Conservation (phyloP, 352 stramenopile species). For the Stramenopiles sp. region DNA sequence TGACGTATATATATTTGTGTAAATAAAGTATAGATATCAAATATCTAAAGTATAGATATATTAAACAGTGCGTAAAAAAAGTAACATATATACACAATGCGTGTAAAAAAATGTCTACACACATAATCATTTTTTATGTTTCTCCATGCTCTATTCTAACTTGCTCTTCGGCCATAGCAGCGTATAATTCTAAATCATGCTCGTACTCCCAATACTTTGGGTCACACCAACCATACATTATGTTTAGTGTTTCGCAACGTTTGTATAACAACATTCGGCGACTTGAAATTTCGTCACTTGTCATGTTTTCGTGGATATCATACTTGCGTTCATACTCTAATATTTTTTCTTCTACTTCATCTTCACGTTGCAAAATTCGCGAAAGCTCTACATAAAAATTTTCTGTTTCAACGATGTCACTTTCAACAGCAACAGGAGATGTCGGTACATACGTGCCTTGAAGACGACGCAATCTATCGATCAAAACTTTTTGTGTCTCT, state of each 20-base stretch:
- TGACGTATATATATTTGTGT: too few relatives aligned
- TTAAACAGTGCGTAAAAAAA: too few relatives aligned
- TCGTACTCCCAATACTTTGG: background rate
- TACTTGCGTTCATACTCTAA: background rate
- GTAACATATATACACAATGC: too few relatives aligned
- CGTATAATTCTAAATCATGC: background rate
- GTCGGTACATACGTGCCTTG: background rate
- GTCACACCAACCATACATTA: background rate
- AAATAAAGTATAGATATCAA: too few relatives aligned
- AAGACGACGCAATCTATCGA: background rate
- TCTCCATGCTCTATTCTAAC: background rate
- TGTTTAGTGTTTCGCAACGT: background rate
- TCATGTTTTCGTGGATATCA: background rate
- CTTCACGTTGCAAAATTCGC: background rate
- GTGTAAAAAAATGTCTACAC: too few relatives aligned
- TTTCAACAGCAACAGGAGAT: background rate
- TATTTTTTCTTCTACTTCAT: background rate
- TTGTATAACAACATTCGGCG: background rate
- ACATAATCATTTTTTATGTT: background rate
- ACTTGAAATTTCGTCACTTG: background rate
- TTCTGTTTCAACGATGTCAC: background rate
- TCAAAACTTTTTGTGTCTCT: background rate
- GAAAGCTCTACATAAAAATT: background rate
- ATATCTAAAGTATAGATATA: too few relatives aligned
- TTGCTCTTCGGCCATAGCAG: background rate